Evolutionary conservation across 345 rosid genomes (phyloP), one percentile per base, ranked within the genome.

Genomic region (Draba incana): DNA sequence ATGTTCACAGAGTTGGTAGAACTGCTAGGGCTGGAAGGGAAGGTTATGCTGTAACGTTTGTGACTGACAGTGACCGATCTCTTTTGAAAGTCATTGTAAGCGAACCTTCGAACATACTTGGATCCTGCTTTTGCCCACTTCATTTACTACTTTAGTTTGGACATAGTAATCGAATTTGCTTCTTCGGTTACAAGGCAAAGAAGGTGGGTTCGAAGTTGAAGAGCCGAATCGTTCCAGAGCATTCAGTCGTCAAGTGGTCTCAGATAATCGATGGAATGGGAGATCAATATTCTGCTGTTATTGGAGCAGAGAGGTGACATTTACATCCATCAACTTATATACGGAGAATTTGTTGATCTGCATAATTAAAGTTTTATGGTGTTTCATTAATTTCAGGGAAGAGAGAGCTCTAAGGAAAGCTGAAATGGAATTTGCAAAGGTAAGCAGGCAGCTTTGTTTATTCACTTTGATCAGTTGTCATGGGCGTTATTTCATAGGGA

Each of bases 21-120:
- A 91, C 97, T 51, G 99, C 99, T 57, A 85, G 99, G 86, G 99
- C 99, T 71, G 99, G 99, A 8, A 86, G 96, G 81, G 87, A 89
- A 80, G 98, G 99, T 66, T 94, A 84, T 77, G 99, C 99, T 46
- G 99, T 94, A 62, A 94, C 98, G 24, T 87, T 94, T 71, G 76
- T 91, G 71, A 86, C 98, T 39, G 99, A 94, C 75, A 89, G 78
- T 77, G 98, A 94, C 57, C 90, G 95, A 13, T 86, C 99, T 65
- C 89, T 94, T 57, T 75, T 91, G 65, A 94, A 91, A 89, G 82
- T 93, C 76, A 91, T 94, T 78, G 99, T 91, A 66, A 88, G 96
- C 47, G 5, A 55, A 55, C 55, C 28, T 62, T 39, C 38, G 20
- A 23, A 55, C 73, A 52, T 44, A 23, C 24, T 10, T 68, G 55